Percentiles rank a stretch among this genome's conserved stretches.
Evolutionary conservation across 1,139 yeast species (phyloP).

Genomic region (Yamadazyma aaseri): DNA sequence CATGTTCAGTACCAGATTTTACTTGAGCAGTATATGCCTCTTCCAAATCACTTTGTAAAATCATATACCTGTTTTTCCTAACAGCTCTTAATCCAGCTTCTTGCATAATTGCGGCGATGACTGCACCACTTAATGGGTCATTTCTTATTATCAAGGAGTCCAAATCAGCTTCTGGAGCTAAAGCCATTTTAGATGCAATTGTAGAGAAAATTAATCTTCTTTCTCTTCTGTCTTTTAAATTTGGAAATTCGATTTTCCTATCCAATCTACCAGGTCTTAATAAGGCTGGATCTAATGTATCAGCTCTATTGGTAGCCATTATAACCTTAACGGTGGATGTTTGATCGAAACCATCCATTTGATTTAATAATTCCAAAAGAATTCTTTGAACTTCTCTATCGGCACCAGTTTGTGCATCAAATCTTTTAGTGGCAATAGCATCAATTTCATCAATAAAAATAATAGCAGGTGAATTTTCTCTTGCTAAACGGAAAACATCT

Average conservation of each 20-base stretch:
- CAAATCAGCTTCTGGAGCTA: conserved; percentile 96
- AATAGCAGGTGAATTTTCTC: conserved; percentile 96
- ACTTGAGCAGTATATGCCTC: conserved; percentile 98
- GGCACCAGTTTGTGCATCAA: conserved; percentile 99
- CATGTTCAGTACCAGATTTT: conserved; percentile 91
- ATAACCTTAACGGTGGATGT: conserved; percentile 92
- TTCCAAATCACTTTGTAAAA: conserved; percentile 91
- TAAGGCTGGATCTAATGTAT: conserved; percentile 94
- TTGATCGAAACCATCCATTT: conserved; percentile 99
- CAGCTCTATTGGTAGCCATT: conserved; percentile 99
- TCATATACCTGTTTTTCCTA: conserved; percentile 95
- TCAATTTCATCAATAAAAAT: conserved; percentile 98
- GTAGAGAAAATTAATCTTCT: conserved; percentile 95
- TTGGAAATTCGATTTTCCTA: conserved; percentile 96
- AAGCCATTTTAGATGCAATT: conserved; percentile 94
- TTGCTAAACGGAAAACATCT: conserved; percentile 93
- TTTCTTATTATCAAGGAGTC: conserved; percentile 93
- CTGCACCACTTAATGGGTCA: conserved; percentile 96
- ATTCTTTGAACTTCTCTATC: conserved; percentile 99
- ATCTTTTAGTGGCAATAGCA: conserved; percentile 98
- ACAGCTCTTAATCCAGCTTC: conserved; percentile 99
- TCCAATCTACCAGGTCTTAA: conserved; percentile 98
- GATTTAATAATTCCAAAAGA: conserved; percentile 89
- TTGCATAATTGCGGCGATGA: conserved; percentile 99
- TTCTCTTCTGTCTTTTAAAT: conserved; percentile 93